These are phyloP conservation scores for Diaporthe sp. DNA, from an alignment of 2,329 filamentous ascomycete species.

Conservation along the genomic window DNA sequence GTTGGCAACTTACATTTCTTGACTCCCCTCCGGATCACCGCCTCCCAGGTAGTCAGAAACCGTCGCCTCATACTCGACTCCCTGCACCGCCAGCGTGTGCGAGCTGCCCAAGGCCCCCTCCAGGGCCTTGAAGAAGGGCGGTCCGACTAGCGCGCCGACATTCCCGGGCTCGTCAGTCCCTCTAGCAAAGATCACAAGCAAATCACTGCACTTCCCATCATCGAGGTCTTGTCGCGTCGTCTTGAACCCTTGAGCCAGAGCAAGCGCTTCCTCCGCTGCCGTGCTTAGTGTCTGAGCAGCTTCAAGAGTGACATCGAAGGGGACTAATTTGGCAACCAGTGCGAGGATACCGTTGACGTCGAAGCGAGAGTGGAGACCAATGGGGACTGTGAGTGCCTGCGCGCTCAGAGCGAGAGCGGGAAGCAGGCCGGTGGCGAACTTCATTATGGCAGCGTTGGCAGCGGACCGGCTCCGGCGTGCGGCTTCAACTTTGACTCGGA, in stretches of 20 bases:
- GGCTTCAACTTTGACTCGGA: not conserved
- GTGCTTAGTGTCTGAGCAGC: not conserved
- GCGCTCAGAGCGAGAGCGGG: slow-evolving; percentile 18
- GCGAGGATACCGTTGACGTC: slow-evolving; percentile 33
- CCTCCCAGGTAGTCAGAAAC: slow-evolving; percentile 45
- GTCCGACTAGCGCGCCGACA: slow-evolving; percentile 47
- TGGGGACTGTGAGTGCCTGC: not conserved
- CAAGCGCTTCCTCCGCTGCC: slow-evolving; percentile 23
- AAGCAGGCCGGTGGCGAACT: slow-evolving; percentile 13
- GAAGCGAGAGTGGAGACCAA: not conserved
- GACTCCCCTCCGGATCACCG: slow-evolving; percentile 44
- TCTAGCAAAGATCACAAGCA: slow-evolving; percentile 49
- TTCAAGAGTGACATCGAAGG: slow-evolving; percentile 16
- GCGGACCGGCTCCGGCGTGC: not conserved
- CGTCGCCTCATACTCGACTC: slow-evolving; percentile 47
- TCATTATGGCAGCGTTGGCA: slow-evolving; percentile 4
- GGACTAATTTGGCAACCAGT: slow-evolving; percentile 29
- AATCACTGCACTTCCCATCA: slow-evolving; percentile 38
- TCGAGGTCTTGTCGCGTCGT: slow-evolving; percentile 38
- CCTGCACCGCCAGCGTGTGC: slow-evolving; percentile 45
- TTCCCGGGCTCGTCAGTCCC: slow-evolving; percentile 49
- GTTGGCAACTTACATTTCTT: slow-evolving; percentile 38
- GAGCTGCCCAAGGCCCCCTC: slow-evolving; percentile 38
- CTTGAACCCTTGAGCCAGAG: slow-evolving; percentile 2
- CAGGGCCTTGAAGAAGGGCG: slow-evolving; percentile 46